These are phyloP conservation scores for Orbilia javanica DNA, from an alignment of 2,329 filamentous ascomycete genomes.

Conservation along the genomic window DNA sequence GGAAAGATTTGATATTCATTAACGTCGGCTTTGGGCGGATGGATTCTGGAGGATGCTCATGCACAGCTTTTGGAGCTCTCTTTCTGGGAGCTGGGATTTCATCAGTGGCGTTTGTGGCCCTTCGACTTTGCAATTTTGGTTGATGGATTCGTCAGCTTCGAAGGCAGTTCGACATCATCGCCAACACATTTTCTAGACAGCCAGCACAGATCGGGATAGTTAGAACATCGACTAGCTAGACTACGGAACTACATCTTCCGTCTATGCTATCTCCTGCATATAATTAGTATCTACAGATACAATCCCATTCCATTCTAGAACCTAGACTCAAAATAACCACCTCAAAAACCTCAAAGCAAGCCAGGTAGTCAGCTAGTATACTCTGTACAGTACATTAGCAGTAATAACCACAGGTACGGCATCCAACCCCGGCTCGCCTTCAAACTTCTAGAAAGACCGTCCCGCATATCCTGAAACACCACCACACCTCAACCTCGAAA, in stretches of 20 bases:
- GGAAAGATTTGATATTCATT: slow-evolving; percentile 4
- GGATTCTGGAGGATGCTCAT: neutral
- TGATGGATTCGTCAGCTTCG: neutral
- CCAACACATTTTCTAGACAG: neutral
- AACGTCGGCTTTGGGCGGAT: neutral
- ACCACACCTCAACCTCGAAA: neutral
- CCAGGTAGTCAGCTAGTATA: no score
- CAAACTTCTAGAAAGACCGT: slow-evolving; percentile 43
- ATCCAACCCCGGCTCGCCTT: neutral
- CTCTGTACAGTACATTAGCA: no score
- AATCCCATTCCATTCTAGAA: no score
- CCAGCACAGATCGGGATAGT: neutral
- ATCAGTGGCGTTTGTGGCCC: neutral
- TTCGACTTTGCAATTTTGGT: neutral
- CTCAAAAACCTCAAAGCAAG: no score
- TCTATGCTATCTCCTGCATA: neutral
- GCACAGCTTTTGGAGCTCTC: neutral
- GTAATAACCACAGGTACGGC: neutral
- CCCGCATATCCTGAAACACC: slow-evolving; percentile 43
- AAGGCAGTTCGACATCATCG: neutral
- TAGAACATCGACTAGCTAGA: neutral
- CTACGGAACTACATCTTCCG: slow-evolving; percentile 5
- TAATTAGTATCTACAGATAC: no score
- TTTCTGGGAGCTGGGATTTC: neutral
- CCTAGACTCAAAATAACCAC: no score